Percentiles rank a stretch among this genome's conserved stretches.
Evolutionary conservation across 768 basidiomycete genomes (phyloP).

Genomic region (Russula brevipes): DNA sequence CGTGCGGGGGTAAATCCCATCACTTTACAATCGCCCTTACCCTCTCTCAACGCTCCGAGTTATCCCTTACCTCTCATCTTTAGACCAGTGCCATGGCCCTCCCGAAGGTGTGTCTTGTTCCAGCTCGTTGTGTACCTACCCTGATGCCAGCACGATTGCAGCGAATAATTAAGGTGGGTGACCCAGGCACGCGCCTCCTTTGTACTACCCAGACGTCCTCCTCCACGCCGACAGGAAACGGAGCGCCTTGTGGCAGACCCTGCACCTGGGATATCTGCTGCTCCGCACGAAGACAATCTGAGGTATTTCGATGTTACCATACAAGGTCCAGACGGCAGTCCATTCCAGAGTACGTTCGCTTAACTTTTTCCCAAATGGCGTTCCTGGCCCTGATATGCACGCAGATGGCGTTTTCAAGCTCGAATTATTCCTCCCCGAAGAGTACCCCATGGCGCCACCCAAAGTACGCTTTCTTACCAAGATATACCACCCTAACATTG

Average conservation of each 20-base stretch:
- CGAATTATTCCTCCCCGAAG: conserved; percentile 97
- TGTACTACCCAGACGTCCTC: neutral
- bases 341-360: conserved; percentile 58
- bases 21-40: too few species aligned
- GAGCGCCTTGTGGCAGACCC: conserved; percentile 95
- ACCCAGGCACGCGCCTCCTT: neutral
- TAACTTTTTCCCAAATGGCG: neutral
- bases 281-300: conserved; percentile 94
- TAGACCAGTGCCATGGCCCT: conserved; percentile 39
- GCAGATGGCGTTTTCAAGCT: conserved; percentile 88
- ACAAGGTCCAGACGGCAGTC: conserved; percentile 89
- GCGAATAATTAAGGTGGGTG: conserved; percentile 51
- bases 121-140: neutral
- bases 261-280: conserved; percentile 93
- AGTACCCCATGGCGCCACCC: conserved; percentile 99
- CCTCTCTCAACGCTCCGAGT: too few species aligned
- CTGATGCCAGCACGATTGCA: conserved; percentile 28
- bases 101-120: conserved; percentile 43
- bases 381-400: neutral
- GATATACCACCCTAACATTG: conserved; percentile 99
- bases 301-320: conserved; percentile 99
- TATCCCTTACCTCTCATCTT: neutral
- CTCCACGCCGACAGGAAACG: conserved; percentile 70
- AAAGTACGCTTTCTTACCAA: conserved; percentile 97
- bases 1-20: too few species aligned